Percentiles rank a stretch among this genome's conserved stretches.
Evolutionary conservation across 352 stramenopile species (phyloP).

Genomic region (Pythium vanterpoolii): DNA sequence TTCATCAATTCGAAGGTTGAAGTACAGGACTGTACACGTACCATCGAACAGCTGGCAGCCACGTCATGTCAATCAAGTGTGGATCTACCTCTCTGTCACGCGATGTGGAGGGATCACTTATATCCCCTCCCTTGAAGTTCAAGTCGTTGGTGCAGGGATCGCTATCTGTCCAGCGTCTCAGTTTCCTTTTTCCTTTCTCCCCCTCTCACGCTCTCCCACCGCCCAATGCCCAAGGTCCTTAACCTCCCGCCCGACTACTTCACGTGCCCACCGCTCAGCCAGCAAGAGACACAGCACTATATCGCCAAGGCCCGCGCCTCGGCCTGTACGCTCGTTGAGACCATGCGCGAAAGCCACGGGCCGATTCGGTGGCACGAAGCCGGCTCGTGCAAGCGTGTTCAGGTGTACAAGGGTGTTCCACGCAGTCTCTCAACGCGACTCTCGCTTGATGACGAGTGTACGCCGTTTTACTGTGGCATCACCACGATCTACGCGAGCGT

Average conservation of each 20-base stretch:
- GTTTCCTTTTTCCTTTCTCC: no score
- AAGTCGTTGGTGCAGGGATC: no score
- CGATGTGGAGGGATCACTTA: no score
- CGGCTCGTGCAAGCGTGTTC: conserved; percentile 45
- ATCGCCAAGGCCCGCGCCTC: conserved; percentile 62
- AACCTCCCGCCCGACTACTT: conserved; percentile 43
- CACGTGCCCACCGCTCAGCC: conserved; percentile 43
- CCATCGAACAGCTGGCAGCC: not conserved
- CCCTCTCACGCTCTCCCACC: no score
- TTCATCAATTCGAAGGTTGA: no score
- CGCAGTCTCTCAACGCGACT: conserved; percentile 30
- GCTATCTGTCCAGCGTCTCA: no score
- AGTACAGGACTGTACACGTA: no score
- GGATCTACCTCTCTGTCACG: not conserved
- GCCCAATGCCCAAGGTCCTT: conserved; percentile 12
- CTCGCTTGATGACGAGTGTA: conserved; percentile 19
- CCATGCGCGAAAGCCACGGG: conserved; percentile 46
- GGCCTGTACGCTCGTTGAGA: conserved; percentile 51
- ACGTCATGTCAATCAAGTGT: not conserved
- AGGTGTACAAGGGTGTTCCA: conserved; percentile 65
- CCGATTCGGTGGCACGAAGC: conserved; percentile 52
- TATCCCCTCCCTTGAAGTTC: no score
- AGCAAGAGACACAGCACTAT: conserved; percentile 46
- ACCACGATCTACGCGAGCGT: conserved; percentile 54
- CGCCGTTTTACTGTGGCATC: conserved; percentile 51